A percentile compares a stretch with the other conserved stretches of the same genome.
Conservation (phyloP, 2,329 filamentous ascomycete species). For the Bisporella sp. region DNA sequence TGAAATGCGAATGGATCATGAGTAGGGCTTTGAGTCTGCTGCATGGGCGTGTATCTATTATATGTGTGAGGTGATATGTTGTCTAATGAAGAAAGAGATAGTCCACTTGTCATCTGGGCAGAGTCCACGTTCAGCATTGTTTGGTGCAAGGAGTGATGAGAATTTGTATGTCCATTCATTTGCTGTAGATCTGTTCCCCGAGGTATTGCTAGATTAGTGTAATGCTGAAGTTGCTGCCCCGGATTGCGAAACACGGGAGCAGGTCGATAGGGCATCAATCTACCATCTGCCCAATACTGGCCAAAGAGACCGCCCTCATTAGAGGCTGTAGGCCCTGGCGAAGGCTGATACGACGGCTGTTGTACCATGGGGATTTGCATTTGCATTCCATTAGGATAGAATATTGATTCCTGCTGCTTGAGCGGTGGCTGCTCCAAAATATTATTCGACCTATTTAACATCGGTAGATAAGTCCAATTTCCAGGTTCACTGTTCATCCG, state of each 20-base stretch:
- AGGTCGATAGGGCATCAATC: constrained; percentile 45
- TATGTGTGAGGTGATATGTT: background rate
- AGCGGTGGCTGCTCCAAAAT: constrained; percentile 18
- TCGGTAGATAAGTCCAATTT: constrained; percentile 17
- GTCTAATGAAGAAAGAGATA: constrained; percentile 1
- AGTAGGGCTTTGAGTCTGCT: background rate
- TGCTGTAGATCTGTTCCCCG: constrained; percentile 8
- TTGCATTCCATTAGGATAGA: constrained; percentile 33
- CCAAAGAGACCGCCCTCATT: constrained; percentile 50
- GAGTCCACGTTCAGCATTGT: constrained; percentile 8
- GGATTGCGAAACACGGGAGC: constrained; percentile 47
- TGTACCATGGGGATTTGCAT: constrained; percentile 51
- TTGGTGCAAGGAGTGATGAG: background rate
- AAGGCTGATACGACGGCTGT: constrained; percentile 50
- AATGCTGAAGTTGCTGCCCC: constrained; percentile 27
- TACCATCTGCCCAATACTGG: constrained; percentile 58
- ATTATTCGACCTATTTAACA: constrained; percentile 15
- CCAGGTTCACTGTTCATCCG: constrained; percentile 10
- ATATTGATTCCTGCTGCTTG: constrained; percentile 16
- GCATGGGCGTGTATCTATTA: background rate
- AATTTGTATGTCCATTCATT: background rate
- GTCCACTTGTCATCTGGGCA: background rate
- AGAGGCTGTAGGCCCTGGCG: constrained; percentile 49
- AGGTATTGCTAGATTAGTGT: constrained; percentile 7
- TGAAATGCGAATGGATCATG: background rate